These are phyloP conservation scores for Botrytis hyacinthi DNA, from an alignment of 2,329 filamentous ascomycete genomes.

Conservation along the genomic window DNA sequence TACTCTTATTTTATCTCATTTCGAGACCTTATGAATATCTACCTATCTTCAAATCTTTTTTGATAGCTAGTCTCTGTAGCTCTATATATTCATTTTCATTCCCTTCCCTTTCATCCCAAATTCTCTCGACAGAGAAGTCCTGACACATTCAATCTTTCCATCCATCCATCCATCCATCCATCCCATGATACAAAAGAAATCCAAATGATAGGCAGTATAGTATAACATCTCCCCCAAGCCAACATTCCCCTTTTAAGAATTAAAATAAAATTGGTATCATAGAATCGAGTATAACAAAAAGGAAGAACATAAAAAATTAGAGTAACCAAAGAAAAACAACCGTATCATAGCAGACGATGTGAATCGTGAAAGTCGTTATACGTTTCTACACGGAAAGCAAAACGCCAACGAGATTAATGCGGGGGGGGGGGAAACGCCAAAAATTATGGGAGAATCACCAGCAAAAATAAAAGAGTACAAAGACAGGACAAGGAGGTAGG, in stretches of 20 bases:
- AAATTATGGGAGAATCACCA: background rate
- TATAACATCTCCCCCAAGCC: background rate
- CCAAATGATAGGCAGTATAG: background rate
- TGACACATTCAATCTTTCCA: background rate
- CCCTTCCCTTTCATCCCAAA: background rate
- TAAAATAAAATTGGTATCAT: conserved; percentile 15
- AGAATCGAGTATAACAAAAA: background rate
- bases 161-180: conserved; percentile 2
- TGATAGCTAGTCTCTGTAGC: background rate
- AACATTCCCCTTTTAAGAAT: background rate
- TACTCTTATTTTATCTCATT: background rate
- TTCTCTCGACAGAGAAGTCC: too few relatives aligned
- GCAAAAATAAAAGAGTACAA: background rate
- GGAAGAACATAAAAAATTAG: background rate
- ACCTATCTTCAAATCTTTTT: background rate
- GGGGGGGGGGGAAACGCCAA: too few relatives aligned
- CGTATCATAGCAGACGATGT: background rate
- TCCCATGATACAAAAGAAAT: background rate
- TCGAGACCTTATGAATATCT: background rate
- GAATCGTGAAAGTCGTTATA: conserved; percentile 9
- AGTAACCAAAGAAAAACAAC: background rate
- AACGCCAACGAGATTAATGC: background rate
- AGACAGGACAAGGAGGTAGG: background rate
- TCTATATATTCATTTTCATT: background rate
- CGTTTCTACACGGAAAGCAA: background rate